These are phyloP conservation scores for Triticum dicoccoides DNA, from an alignment of 176 grass and related monocot species.

Conservation along the genomic window DNA sequence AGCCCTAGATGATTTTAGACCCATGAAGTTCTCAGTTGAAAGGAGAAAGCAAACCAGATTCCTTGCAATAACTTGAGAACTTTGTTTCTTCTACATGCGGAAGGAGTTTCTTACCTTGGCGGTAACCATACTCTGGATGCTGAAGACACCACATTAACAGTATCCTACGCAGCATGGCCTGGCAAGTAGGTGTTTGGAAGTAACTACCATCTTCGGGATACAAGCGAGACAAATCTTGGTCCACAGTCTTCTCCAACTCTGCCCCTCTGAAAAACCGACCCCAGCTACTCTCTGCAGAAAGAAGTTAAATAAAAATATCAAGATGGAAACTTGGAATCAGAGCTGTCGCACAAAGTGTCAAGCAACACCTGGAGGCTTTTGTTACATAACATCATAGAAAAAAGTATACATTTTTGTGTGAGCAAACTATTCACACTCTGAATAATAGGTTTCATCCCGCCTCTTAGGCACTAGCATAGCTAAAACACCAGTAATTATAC, in stretches of 20 bases:
- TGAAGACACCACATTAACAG: conserved; percentile 90
- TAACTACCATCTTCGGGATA: conserved; percentile 88
- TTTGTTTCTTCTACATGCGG: not conserved
- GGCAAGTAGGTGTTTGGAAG: conserved; percentile 77
- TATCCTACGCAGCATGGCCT: conserved; percentile 86
- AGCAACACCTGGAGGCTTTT: not conserved
- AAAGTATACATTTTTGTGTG: conserved; percentile 7
- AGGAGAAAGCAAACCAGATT: not conserved
- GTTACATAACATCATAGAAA: conserved; percentile 13
- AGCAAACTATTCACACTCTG: not conserved
- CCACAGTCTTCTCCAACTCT: conserved; percentile 82
- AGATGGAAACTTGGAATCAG: not conserved
- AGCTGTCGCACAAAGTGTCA: conserved; percentile 2
- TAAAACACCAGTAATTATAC: conserved; percentile 17
- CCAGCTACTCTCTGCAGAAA: conserved; percentile 78
- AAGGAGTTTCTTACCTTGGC: conserved; percentile 60
- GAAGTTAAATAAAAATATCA: conserved; percentile 16
- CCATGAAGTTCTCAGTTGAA: not conserved
- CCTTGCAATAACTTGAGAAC: not conserved
- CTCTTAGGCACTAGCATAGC: not conserved
- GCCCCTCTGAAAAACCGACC: conserved; percentile 88
- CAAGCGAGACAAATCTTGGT: conserved; percentile 81
- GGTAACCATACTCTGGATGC: conserved; percentile 83
- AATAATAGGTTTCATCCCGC: not conserved
- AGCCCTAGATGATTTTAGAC: not conserved